Conservation (phyloP, 768 basidiomycete genomes). For the Suillus paluster region DNA sequence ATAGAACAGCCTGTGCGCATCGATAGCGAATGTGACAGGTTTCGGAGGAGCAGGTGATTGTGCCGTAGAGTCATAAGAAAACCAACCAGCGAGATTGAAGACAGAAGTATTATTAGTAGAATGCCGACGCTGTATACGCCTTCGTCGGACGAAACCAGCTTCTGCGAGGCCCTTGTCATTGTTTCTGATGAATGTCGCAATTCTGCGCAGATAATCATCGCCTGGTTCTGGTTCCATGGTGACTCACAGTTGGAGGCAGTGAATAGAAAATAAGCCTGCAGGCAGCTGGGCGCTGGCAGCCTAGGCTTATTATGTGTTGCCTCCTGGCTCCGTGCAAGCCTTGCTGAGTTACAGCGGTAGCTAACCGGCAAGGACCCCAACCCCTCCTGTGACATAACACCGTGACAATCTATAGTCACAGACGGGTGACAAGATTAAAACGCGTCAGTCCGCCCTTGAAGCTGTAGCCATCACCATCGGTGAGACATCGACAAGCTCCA, state of each 20-base stretch:
- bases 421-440: slow-evolving; percentile 11
- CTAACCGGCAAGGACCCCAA: background rate
- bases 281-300: slow-evolving; percentile 8
- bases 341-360: too few relatives aligned
- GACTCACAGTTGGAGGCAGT: slow-evolving; percentile 12
- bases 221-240: slow-evolving; percentile 62
- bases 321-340: too few relatives aligned
- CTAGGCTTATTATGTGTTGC: slow-evolving; percentile 1
- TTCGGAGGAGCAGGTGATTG: slow-evolving; percentile 46
- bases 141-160: slow-evolving; percentile 55
- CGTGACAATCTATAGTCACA: slow-evolving; percentile 21
- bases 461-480: slow-evolving; percentile 22
- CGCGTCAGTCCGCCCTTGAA: slow-evolving; percentile 13
- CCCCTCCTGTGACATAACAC: slow-evolving; percentile 17
- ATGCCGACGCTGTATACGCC: slow-evolving; percentile 43
- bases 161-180: slow-evolving; percentile 79
- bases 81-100: slow-evolving; percentile 70
- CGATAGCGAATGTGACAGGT: slow-evolving; percentile 69
- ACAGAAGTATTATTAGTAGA: slow-evolving; percentile 41
- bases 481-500: slow-evolving; percentile 21
- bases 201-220: slow-evolving; percentile 74
- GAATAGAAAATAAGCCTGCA: slow-evolving; percentile 18
- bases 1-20: slow-evolving; percentile 88
- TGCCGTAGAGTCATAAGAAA: slow-evolving; percentile 33
- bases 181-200: slow-evolving; percentile 70